Evolutionary conservation across 495 filamentous ascomycete species (phyloP).

Genomic region (Amphirosellinia nigrospora): DNA sequence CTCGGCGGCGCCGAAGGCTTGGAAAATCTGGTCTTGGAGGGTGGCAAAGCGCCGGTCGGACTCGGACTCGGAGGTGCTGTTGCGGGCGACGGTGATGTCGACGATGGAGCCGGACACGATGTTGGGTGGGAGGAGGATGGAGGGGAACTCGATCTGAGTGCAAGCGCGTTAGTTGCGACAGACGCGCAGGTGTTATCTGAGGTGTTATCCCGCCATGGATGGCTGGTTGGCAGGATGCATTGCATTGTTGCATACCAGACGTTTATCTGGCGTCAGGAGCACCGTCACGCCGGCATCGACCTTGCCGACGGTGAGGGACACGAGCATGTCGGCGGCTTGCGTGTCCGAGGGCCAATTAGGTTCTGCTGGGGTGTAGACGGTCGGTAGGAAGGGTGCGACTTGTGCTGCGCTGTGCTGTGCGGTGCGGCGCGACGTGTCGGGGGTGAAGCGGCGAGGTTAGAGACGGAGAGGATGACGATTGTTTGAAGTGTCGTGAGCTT

Average conservation of each 20-base stretch:
- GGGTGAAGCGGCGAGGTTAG: neutral
- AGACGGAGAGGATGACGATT: neutral
- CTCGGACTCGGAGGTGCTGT: slow-evolving; percentile 74
- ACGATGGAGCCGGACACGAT: slow-evolving; percentile 96
- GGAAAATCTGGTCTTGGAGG: slow-evolving; percentile 86
- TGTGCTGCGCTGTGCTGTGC: neutral
- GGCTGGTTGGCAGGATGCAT: neutral
- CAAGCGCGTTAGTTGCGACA: slow-evolving; percentile 10
- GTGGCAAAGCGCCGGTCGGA: slow-evolving; percentile 75
- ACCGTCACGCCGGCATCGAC: slow-evolving; percentile 98
- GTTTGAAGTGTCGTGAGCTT: neutral
- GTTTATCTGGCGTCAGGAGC: slow-evolving; percentile 94
- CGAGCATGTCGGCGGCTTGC: slow-evolving; percentile 70
- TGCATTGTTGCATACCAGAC: slow-evolving; percentile 70
- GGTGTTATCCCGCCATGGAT: too few relatives aligned
- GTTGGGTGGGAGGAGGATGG: slow-evolving; percentile 91
- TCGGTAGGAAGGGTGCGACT: neutral
- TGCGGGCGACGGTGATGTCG: slow-evolving; percentile 94
- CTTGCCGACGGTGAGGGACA: slow-evolving; percentile 98
- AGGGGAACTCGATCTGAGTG: slow-evolving; percentile 96
- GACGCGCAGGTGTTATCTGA: neutral
- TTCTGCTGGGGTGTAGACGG: neutral
- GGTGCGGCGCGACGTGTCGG: neutral
- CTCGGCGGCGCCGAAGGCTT: slow-evolving; percentile 79
- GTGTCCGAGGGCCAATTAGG: slow-evolving; percentile 7